phyloP scores from a whole-genome alignment of 225 moss, liverwort and hornwort species.

The Pseudoscleropodium purum region DNA sequence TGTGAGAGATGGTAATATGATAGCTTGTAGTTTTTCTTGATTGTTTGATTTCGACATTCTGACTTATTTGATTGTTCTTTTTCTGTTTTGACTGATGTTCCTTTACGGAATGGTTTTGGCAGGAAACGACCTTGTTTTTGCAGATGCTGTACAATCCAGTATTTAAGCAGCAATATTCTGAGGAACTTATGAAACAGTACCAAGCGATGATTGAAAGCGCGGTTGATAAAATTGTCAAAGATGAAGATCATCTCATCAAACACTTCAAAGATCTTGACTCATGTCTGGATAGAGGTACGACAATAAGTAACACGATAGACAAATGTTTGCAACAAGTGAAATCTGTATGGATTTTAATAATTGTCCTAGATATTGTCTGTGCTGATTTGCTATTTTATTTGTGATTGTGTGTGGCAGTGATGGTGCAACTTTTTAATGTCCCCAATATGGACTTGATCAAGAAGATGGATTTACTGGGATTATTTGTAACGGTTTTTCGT shows the following conservation, averaged over 20 bases:
- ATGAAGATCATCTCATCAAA: constrained; percentile 21
- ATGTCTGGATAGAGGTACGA: constrained; percentile 85
- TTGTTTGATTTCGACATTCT: not conserved
- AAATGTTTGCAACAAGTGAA: not conserved
- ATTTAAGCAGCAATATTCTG: constrained; percentile 78
- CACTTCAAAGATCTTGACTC: constrained; percentile 58
- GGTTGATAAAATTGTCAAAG: constrained; percentile 13
- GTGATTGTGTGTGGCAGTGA: constrained; percentile 56
- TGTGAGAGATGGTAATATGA: not conserved
- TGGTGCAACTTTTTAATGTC: constrained; percentile 99
- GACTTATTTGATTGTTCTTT: not conserved
- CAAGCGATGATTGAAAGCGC: constrained; percentile 54
- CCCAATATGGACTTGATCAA: constrained; percentile 69
- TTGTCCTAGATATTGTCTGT: not conserved
- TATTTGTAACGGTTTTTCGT: constrained; percentile 56
- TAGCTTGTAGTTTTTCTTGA: not conserved
- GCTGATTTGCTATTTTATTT: not conserved
- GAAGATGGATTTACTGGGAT: constrained; percentile 61
- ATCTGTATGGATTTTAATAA: not conserved
- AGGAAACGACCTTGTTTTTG: constrained; percentile 87
- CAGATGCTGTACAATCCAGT: constrained; percentile 80
- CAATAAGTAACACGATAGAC: not conserved
- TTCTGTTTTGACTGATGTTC: not conserved
- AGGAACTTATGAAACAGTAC: constrained; percentile 83
- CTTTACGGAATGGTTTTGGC: constrained; percentile 8